Base-by-base conservation (phyloP, 805 yeast species). In the Wickerhamomyces alni region DNA sequence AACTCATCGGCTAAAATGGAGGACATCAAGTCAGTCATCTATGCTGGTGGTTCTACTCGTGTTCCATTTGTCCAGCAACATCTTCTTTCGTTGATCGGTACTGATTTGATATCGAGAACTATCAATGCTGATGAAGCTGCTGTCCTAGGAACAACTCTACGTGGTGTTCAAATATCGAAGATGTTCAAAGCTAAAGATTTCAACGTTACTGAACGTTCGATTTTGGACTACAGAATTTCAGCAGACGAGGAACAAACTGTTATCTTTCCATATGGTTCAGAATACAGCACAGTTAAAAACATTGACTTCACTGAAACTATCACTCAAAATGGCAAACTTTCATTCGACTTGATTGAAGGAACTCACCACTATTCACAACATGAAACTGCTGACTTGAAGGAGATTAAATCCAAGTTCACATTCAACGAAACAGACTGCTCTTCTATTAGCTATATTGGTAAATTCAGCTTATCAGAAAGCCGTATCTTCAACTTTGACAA, bases 121-220 rank as follows among this genome's bases (percentile, higher is more conserved):
- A 94, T 93, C 33, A 93, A 93, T 61, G 93, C 99, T 0, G 99
- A 93, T 62, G 99, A 93, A 65, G 80, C 97, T 33, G 87, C 87
- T 38, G 96, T 87, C 12, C 70, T 86, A 51, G 99, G 99, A 36
- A 77, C 94, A 2, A 78, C 96, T n/a, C 66, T 84, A 29, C 74
- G 88, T 47, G 98, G 93, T 17, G 82, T 87, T 30, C 70, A 77
- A 35, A 66, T 87, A 29, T 77, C 87, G n/a, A 72, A 77, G 30
- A 72, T 79, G 51, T 82, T 79, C 59, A 76, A 80, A 48, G 70
- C 84, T 7, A 76, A 76, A 50, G 77, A 76, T 32, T 70, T 87
- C 36, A 62, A 67, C 18, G 68, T 87, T 3, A 54, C 72, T 25
- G 94, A 86, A 40, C 72, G 72, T 40, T 59, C 80, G 1, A 53